phyloP scores from a whole-genome alignment of 768 basidiomycete genomes.

The Boletus bicolor region DNA sequence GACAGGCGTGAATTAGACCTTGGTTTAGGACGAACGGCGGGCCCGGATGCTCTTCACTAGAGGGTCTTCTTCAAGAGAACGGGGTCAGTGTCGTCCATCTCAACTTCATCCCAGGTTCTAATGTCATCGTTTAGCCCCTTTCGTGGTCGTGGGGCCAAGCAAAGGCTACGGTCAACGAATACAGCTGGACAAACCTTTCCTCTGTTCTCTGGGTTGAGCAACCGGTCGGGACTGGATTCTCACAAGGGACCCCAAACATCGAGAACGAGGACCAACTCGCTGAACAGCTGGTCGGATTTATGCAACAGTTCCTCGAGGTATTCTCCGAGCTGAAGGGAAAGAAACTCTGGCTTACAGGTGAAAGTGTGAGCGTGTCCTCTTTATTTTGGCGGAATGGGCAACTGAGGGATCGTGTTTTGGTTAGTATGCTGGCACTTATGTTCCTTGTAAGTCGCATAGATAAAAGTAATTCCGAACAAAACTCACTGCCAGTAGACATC shows the following conservation, averaged over 20 bases:
- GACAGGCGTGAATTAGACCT: background rate
- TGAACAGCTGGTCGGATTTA: constrained; percentile 51
- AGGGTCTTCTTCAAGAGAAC: constrained; percentile 71
- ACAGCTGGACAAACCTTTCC: constrained; percentile 79
- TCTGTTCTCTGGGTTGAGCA: constrained; percentile 76
- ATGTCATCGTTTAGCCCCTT: constrained; percentile 48
- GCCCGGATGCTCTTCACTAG: constrained; percentile 72
- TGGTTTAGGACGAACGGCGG: constrained; percentile 71
- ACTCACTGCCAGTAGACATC: constrained; percentile 46
- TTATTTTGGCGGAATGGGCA: background rate
- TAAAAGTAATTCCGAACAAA: background rate
- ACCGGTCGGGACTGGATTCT: constrained; percentile 77
- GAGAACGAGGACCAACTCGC: constrained; percentile 57
- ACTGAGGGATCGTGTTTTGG: background rate
- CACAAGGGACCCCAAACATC: constrained; percentile 64
- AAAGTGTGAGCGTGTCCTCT: constrained; percentile 56
- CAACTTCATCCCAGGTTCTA: constrained; percentile 19
- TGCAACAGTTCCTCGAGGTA: constrained; percentile 73
- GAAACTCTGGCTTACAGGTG: constrained; percentile 67
- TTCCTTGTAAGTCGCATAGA: constrained; percentile 43
- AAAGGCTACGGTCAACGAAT: constrained; percentile 58
- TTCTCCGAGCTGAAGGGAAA: constrained; percentile 72
- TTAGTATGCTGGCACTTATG: constrained; percentile 73
- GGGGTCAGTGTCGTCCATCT: constrained; percentile 44
- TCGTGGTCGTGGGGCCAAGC: constrained; percentile 64